Evolutionary conservation across 345 rosid species (phyloP).

Genomic region (Dovyalis caffra): DNA sequence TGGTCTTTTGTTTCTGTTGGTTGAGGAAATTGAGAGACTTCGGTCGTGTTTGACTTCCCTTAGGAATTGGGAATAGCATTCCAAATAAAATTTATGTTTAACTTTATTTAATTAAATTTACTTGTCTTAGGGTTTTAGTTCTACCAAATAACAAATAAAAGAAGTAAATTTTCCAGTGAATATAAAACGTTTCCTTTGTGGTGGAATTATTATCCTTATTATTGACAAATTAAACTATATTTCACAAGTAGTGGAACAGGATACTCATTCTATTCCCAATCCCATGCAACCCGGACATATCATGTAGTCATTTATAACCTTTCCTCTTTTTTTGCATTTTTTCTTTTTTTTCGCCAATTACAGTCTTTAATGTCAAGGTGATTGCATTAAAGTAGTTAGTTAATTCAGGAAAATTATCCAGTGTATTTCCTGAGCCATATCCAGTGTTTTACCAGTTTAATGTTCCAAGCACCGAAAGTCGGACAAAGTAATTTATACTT

Average conservation of each 20-base stretch:
- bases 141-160: neutral
- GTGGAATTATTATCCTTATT: neutral
- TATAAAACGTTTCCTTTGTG: neutral
- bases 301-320: too few species aligned
- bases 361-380: neutral
- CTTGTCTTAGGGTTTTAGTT: neutral
- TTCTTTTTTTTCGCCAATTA: neutral
- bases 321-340: too few species aligned
- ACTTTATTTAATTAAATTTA: neutral
- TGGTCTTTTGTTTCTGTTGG: neutral
- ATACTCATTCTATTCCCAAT: neutral
- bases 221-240: neutral
- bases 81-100: neutral
- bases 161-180: neutral
- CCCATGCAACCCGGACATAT: neutral
- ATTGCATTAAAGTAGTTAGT: neutral
- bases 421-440: neutral
- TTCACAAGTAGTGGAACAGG: neutral
- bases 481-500: neutral
- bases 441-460: neutral
- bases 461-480: neutral
- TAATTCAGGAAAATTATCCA: neutral
- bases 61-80: neutral
- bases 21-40: neutral
- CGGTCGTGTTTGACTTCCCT: neutral